Evolutionary conservation across 352 stramenopile species (phyloP).

Genomic region (Globisporangium abappressorium): DNA sequence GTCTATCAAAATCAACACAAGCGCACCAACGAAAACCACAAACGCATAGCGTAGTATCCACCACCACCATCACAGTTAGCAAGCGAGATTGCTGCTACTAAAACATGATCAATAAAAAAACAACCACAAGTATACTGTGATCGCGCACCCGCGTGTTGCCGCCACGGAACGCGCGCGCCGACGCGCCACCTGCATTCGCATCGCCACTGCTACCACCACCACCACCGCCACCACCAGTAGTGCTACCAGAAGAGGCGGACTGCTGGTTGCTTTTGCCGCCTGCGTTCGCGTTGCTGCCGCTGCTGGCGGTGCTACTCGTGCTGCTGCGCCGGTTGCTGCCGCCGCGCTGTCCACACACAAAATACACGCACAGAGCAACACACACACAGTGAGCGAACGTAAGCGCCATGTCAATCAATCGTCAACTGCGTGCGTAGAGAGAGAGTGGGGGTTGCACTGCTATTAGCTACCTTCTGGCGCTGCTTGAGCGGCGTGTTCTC

Average conservation of each 20-base stretch:
- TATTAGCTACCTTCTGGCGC: slow-evolving; percentile 52
- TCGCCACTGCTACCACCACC: not conserved
- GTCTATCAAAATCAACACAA: slow-evolving; percentile 13
- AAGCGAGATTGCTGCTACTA: not conserved
- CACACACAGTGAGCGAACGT: not conserved
- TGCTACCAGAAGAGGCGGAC: not conserved
- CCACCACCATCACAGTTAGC: not conserved
- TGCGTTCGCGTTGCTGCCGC: not conserved
- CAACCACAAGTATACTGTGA: not conserved
- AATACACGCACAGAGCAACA: not conserved
- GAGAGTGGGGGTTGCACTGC: not conserved
- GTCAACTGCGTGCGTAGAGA: not conserved
- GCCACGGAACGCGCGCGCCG: slow-evolving; percentile 27
- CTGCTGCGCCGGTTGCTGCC: slow-evolving; percentile 25
- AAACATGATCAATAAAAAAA: not conserved
- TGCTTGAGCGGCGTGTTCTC: slow-evolving; percentile 74
- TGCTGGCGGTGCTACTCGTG: slow-evolving; percentile 15
- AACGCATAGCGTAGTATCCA: not conserved
- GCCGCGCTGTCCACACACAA: slow-evolving; percentile 19
- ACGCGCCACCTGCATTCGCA: slow-evolving; percentile 7
- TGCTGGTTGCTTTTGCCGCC: slow-evolving; percentile 1
- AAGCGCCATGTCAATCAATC: not conserved
- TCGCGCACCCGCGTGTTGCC: slow-evolving; percentile 20
- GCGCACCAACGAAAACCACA: too few relatives aligned
- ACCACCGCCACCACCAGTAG: not conserved